Percentiles rank a stretch among this genome's conserved stretches.
Conservation (phyloP, 2,329 filamentous ascomycete genomes). For the Coniochaeta hoffmannii region DNA sequence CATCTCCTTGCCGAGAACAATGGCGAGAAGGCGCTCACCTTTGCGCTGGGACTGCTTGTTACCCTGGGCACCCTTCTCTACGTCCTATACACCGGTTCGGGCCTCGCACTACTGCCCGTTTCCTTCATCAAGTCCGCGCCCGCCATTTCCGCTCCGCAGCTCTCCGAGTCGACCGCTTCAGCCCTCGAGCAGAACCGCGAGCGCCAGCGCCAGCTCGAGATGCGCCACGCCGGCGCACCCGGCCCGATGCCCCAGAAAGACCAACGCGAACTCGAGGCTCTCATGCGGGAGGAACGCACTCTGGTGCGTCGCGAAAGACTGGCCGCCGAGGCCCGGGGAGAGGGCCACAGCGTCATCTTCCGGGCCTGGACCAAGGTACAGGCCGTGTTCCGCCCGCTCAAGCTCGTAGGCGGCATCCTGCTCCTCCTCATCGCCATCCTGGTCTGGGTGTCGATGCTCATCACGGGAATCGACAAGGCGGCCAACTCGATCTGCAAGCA, state of each 20-base stretch:
- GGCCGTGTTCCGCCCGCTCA: conserved; percentile 78
- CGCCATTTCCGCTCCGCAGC: conserved; percentile 71
- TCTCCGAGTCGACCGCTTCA: conserved; percentile 68
- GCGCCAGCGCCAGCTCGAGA: conserved; percentile 83
- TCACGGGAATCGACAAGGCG: conserved; percentile 93
- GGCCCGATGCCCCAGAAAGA: conserved; percentile 78
- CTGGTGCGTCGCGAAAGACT: conserved; percentile 83
- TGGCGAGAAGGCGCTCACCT: conserved; percentile 86
- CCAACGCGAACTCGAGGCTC: conserved; percentile 75
- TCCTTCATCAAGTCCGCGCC: conserved; percentile 89
- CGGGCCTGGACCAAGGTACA: conserved; percentile 72
- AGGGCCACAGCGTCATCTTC: conserved; percentile 68
- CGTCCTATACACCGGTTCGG: conserved; percentile 79
- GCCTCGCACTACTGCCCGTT: conserved; percentile 81
- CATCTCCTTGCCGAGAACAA: conserved; percentile 76
- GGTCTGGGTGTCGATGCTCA: conserved; percentile 86
- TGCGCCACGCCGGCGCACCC: conserved; percentile 69
- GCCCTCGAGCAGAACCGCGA: conserved; percentile 85
- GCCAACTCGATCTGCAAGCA: conserved; percentile 90
- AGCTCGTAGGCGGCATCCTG: conserved; percentile 76
- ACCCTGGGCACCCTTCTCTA: conserved; percentile 82
- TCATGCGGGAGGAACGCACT: conserved; percentile 86
- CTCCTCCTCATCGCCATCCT: conserved; percentile 67
- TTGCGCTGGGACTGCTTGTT: conserved; percentile 80
- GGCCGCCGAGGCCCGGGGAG: conserved; percentile 72